Percentiles rank a stretch among this genome's conserved stretches.
phyloP scores from a whole-genome alignment of 2,329 filamentous ascomycete species.

The Mycocentrospora acerina region DNA sequence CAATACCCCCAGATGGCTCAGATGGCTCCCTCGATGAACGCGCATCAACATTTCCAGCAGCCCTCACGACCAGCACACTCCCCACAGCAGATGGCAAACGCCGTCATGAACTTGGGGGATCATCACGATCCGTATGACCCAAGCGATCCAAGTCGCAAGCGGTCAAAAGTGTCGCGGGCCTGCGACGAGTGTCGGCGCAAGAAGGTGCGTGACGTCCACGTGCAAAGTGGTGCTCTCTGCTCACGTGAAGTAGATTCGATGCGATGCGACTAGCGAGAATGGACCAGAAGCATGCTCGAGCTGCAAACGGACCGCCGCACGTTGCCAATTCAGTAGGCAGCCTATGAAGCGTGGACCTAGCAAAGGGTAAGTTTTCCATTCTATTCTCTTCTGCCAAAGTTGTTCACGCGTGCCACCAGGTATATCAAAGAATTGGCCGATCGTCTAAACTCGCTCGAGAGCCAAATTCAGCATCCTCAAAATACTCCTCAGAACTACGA shows the following conservation, averaged over 20 bases:
- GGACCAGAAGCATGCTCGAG: conserved; percentile 44
- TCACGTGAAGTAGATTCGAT: conserved; percentile 38
- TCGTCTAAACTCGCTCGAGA: conserved; percentile 41
- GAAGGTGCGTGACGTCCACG: conserved; percentile 32
- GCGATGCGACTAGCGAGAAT: conserved; percentile 44
- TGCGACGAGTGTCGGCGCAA: conserved; percentile 46
- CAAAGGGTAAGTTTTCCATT: conserved; percentile 36
- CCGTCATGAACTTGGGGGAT: conserved; percentile 41
- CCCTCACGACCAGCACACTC: conserved; percentile 39
- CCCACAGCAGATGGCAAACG: conserved; percentile 43
- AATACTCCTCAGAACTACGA: conserved; percentile 31
- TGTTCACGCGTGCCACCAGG: conserved; percentile 23
- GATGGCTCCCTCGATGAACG: conserved; percentile 28
- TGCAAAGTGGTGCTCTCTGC: conserved; percentile 3
- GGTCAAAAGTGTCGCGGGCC: conserved; percentile 45
- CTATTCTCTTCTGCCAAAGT: neutral
- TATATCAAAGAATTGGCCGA: conserved; percentile 46
- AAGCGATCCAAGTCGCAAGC: conserved; percentile 40
- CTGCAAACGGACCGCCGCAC: conserved; percentile 42
- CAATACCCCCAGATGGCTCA: conserved; percentile 31
- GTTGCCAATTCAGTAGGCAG: conserved; percentile 45
- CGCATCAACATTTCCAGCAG: conserved; percentile 40
- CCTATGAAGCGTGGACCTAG: conserved; percentile 46
- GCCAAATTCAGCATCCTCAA: conserved; percentile 37
- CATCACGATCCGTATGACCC: conserved; percentile 37